Evolutionary conservation across 345 rosid species (phyloP), one percentile per base, ranked within the genome.

Genomic region (Stellera chamaejasme): DNA sequence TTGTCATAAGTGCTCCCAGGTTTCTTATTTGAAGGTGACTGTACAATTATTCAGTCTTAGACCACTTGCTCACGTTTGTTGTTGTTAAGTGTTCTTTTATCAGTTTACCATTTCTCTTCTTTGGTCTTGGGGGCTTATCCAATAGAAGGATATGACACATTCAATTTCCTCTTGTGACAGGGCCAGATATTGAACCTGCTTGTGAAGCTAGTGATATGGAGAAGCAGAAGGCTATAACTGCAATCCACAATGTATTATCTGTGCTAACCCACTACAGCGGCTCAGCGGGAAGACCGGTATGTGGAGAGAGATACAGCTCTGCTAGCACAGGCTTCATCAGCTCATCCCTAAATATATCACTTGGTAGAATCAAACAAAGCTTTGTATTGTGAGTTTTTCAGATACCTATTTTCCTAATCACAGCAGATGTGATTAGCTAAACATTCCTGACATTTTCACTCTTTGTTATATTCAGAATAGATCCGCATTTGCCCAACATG

Each of bases 331-430:
- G 75, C 48, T 78, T 67, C 58, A 65, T 84, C 63, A 82, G 72
- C 62, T 84, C 97, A 25, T 81, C 92, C 11, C 58, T 87, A 73
- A 74, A 71, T 79, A 77, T 89, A 66, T 84, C 97, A 77, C 99
- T 93, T 39, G 90, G 99, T 89, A 93, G 99, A 93, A 89, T 93
- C 95, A 93, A 82, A 80, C 99, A 93, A 79, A 93, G 97, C 79
- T 93, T 89, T 80, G 88, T 93, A 87, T 77, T 93, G 97, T 93
- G 97, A 93, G 99, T 93, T 84, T 60, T 77, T 69, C 77, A 59
- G 67, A 65, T 66, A 65, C 69, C 80, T 72, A 43, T 11, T 28
- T 61, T 72, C 48, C 47, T 45, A 54, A 44, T 46, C 48, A 11
- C 15, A 43, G 26, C 45, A 26, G 66, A 59, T 45, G 56, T 67